Conservation (phyloP, 2,329 filamentous ascomycete genomes). For the Alternaria novae-zelandiae region DNA sequence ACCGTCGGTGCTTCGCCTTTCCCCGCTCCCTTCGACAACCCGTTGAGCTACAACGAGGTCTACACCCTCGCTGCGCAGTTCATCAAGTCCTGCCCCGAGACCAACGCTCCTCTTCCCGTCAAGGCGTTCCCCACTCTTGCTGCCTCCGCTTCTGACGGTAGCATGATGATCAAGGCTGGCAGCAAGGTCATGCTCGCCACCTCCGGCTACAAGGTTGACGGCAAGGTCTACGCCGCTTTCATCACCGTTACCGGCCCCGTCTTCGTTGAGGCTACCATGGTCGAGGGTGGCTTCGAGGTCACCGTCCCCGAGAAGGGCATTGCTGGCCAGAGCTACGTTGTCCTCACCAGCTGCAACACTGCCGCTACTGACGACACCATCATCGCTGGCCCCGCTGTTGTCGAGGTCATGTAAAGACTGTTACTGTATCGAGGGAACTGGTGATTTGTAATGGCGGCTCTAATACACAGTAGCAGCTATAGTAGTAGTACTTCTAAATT, state of each 20-base stretch:
- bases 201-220: constrained; percentile 26
- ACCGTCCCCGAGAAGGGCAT: constrained; percentile 31
- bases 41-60: constrained; percentile 64
- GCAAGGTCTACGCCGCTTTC: constrained; percentile 32
- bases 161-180: constrained; percentile 18
- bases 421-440: not conserved
- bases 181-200: constrained; percentile 22
- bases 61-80: constrained; percentile 70
- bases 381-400: constrained; percentile 29
- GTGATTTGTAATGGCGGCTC: not conserved
- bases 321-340: constrained; percentile 33
- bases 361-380: constrained; percentile 34
- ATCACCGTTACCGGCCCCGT: constrained; percentile 31
- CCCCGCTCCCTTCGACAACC: constrained; percentile 66
- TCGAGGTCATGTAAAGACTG: constrained; percentile 21
- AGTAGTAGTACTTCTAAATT: not conserved
- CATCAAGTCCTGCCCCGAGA: constrained; percentile 63
- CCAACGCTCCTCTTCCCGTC: constrained; percentile 64
- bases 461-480: not conserved
- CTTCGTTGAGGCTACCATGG: constrained; percentile 22
- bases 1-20: constrained; percentile 59
- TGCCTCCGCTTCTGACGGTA: constrained; percentile 16
- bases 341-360: constrained; percentile 33
- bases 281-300: constrained; percentile 25
- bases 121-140: constrained; percentile 63